A percentile compares a stretch with the other conserved stretches of the same genome.
Conservation (phyloP, 768 basidiomycete genomes). For the Suillus subaureus region DNA sequence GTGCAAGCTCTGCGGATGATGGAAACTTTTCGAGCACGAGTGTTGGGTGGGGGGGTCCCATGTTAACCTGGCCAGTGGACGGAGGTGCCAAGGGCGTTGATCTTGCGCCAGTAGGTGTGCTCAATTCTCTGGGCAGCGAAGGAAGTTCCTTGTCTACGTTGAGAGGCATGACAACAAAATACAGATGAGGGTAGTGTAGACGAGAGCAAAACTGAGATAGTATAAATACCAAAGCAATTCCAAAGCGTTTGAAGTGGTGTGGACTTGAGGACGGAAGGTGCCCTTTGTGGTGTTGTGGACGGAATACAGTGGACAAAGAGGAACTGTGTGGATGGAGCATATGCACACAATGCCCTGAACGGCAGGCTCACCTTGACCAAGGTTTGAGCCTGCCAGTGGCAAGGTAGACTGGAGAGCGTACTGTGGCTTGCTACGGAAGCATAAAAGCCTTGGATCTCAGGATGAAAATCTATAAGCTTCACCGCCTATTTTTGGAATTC, state of each 20-base stretch:
- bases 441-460: not conserved
- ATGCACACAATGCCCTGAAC: not conserved
- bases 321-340: not conserved
- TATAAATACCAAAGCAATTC: not conserved
- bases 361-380: not conserved
- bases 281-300: not conserved
- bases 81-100: not conserved
- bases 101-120: not conserved
- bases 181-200: not conserved
- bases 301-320: not conserved
- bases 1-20: conserved; percentile 21
- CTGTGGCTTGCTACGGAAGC: not conserved
- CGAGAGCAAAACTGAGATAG: not conserved
- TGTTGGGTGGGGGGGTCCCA: conserved; percentile 18
- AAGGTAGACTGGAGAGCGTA: not conserved
- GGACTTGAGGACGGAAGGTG: not conserved
- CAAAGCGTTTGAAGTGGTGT: not conserved
- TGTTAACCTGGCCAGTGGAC: not conserved
- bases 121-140: conserved; percentile 17
- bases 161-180: conserved; percentile 13
- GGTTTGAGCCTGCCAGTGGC: not conserved
- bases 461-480: too few species aligned
- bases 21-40: conserved; percentile 20
- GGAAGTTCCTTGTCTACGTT: conserved; percentile 27
- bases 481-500: not conserved